Evolutionary conservation across 495 filamentous ascomycete genomes (phyloP), one percentile per base, ranked within the genome.

Genomic region (Cercophora sp.): DNA sequence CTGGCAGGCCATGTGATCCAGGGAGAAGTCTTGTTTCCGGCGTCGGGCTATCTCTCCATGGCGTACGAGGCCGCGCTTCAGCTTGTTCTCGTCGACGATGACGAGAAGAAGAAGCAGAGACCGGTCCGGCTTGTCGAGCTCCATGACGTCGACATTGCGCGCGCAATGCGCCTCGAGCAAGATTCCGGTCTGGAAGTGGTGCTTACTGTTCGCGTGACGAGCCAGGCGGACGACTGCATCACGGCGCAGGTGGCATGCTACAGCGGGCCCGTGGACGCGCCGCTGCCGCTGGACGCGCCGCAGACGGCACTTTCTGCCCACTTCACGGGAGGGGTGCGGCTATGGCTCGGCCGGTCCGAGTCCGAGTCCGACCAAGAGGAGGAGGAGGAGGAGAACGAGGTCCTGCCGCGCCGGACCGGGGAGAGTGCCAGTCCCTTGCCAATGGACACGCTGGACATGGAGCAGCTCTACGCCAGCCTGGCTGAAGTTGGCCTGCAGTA

Each of bases 1-100:
- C 35, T 79, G 0, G n/a, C 52, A 0, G 73, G 72, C 20, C 77
- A 80, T 52, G 24, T 40, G 9, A 16, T 71, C 11, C 59, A 66
- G 11, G 43, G 56, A 1, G 53, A 66, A 16, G 25, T 51, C 1
- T 8, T 51, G 11, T 18, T 51, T 6, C 48, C 48, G 1, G 35
- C 24, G 18, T 23, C 48, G 15, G 36, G 20, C 0, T 22, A 41
- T 13, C 13, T 41, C 0, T 13, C 22, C 1, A 51, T 51, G 35
- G 34, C 24, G 1, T 13, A 23, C 36, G 48, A 51, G 36, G 48
- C 48, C 16, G 31, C 47, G n/a, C n/a, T n/a, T n/a, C n/a, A n/a
- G n/a, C n/a, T n/a, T n/a, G n/a, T n/a, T n/a, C n/a, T n/a, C n/a
- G n/a, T n/a, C n/a, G n/a, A n/a, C n/a, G n/a, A n/a, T n/a, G n/a